Base-by-base conservation (phyloP, 1,284 basidiomycete species). In the Peniophora sp. region DNA sequence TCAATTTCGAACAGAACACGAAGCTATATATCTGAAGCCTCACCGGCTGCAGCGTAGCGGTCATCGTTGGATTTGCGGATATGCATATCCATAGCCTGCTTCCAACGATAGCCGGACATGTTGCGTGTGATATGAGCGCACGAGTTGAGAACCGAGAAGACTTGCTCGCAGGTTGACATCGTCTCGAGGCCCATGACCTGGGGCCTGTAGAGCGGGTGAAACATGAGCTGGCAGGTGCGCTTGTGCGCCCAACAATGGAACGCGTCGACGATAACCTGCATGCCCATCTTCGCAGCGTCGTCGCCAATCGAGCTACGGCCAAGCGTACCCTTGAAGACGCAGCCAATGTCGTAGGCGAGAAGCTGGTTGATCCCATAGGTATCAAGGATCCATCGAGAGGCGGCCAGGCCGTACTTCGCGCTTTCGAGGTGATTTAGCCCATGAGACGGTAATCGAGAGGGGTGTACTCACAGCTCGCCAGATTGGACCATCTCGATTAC, bases 161-260 rank as follows among this genome's bases (percentile, higher is more conserved):
- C 32, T 0, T 51, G 54, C 47, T 68, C 61, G 18, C 58, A 57
- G 0, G 52, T 58, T 47, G 64, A 60, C 15, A 64, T 54, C 44
- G 65, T 63, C 47, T 66, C 64, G 1, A 64, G 47, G 0, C 66
- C 62, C 24, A 56, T n/a, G n/a, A n/a, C 44, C 1, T 60, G 60
- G 5, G 6, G 8, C 5, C 53, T 50, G 41, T 58, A 56, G 14
- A 60, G 42, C 3, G 59, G 63, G 34, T 65, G 64, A 50, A 55
- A 56, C 2, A 50, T 12, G 0, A 61, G 41, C 49, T 66, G 62
- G 44, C 65, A 67, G 2, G 36, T 2, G 8, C 56, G 41, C 24
- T 58, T 59, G 48, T 68, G 64, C 0, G 59, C 60, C 45, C 64
- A 61, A 0, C 66, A 58, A 48, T 69, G 67, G 42, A 69, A 69